phyloP scores from a whole-genome alignment of 129 eudicot species.

The Apium graveolens region DNA sequence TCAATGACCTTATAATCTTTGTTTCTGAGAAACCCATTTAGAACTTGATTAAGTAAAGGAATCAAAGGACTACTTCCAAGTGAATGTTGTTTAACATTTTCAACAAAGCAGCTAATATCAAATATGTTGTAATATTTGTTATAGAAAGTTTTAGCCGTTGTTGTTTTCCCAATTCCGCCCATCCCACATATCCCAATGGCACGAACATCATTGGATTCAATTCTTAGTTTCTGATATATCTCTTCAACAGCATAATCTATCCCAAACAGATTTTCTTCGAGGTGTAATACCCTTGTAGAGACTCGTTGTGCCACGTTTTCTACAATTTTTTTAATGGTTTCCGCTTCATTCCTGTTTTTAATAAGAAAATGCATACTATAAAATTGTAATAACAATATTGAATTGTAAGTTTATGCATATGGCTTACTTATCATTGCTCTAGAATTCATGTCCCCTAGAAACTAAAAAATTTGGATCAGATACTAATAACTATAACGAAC shows the following conservation, averaged over 20 bases:
- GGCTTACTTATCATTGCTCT: no score
- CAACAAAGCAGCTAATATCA: conserved; percentile 7
- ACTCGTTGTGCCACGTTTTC: no score
- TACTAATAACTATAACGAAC: no score
- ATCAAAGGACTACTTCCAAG: no score
- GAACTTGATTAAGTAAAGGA: not conserved
- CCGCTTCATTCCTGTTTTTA: not conserved
- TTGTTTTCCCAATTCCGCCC: conserved; percentile 30
- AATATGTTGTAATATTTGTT: not conserved
- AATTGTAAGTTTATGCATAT: no score
- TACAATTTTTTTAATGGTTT: not conserved
- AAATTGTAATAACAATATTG: no score
- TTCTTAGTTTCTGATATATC: not conserved
- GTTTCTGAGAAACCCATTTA: not conserved
- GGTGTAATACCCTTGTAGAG: no score
- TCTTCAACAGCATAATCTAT: not conserved
- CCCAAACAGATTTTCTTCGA: not conserved
- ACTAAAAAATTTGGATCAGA: no score
- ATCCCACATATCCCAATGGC: conserved; percentile 15
- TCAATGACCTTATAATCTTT: not conserved
- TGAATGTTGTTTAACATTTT: conserved; percentile 9
- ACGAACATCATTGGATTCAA: not conserved
- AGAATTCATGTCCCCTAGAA: no score
- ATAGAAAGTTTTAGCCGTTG: not conserved
- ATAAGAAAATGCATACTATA: no score